Conservation (phyloP, 1,284 basidiomycete species). For the Trichosporon inkin region DNA sequence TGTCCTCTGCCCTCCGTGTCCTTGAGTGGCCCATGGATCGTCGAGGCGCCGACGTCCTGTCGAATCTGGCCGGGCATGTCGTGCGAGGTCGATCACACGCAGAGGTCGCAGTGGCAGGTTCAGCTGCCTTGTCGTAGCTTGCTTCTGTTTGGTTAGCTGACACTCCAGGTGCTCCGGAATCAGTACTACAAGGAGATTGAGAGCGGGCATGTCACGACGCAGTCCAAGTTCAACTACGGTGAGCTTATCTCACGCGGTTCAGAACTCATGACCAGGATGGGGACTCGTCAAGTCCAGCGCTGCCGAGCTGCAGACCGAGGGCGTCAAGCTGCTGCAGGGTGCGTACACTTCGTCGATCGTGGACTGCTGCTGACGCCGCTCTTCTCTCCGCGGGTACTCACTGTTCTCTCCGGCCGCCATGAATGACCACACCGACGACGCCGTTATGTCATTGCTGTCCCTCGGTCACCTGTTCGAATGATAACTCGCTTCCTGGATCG, state of each 20-base stretch:
- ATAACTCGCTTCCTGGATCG: no score
- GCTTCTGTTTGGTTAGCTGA: no score
- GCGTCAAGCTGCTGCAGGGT: conserved; percentile 89
- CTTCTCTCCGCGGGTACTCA: not conserved
- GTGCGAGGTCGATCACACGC: no score
- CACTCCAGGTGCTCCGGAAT: conserved; percentile 64
- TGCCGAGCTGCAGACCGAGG: conserved; percentile 78
- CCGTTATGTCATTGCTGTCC: not conserved
- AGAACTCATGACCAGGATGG: conserved; percentile 55
- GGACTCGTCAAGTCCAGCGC: conserved; percentile 85
- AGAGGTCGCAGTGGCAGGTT: no score
- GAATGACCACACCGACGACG: not conserved
- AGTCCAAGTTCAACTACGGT: conserved; percentile 98
- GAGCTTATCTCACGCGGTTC: conserved; percentile 31
- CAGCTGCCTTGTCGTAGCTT: no score
- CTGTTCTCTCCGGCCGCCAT: not conserved
- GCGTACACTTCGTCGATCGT: conserved; percentile 26
- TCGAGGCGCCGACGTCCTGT: not conserved
- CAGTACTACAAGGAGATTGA: conserved; percentile 86
- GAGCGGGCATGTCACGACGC: conserved; percentile 81
- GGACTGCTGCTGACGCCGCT: not conserved
- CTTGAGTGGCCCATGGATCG: no score
- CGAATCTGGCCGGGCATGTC: no score
- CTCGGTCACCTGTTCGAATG: not conserved
- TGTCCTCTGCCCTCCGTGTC: no score